Evolutionary conservation across 73 alveolate species (phyloP).

Genomic region (Breviolum minutum): DNA sequence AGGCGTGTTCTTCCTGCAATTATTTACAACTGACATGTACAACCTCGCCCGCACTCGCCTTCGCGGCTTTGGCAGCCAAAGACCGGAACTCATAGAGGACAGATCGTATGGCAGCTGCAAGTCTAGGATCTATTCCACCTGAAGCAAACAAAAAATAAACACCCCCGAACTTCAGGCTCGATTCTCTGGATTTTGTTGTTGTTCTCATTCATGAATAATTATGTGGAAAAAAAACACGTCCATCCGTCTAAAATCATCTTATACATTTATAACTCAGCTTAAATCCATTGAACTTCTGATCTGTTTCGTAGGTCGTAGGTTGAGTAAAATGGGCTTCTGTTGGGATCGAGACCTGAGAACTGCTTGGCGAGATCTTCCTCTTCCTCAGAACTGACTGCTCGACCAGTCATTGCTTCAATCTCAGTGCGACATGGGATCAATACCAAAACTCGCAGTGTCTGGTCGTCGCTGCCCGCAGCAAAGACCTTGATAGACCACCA

Average conservation of each 20-base stretch:
- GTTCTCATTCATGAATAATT: too few relatives aligned
- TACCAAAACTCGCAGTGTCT: constrained; percentile 27
- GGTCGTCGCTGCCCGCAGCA: constrained; percentile 43
- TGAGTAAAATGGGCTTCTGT: not conserved
- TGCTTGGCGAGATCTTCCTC: constrained; percentile 44
- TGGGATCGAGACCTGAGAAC: not conserved
- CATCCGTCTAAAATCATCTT: too few relatives aligned
- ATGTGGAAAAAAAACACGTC: too few relatives aligned
- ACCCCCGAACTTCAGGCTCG: not conserved
- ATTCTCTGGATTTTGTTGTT: not conserved
- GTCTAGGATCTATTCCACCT: constrained; percentile 22
- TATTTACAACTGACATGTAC: not conserved
- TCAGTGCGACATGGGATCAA: constrained; percentile 25
- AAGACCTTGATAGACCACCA: not conserved
- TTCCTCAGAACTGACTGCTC: constrained; percentile 17
- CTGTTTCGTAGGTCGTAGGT: too few relatives aligned
- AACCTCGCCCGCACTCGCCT: not conserved
- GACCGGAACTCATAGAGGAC: constrained; percentile 11
- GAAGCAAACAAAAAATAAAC: not conserved
- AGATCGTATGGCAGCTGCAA: constrained; percentile 1
- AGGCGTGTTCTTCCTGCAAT: too few relatives aligned
- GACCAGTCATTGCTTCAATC: constrained; percentile 41
- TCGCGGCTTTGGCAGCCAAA: constrained; percentile 11
- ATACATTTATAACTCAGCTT: too few relatives aligned
- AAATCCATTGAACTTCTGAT: too few relatives aligned